Evolutionary conservation across 2,329 filamentous ascomycete genomes (phyloP), one percentile per base, ranked within the genome.

Genomic region (Trichophaea hybrida): DNA sequence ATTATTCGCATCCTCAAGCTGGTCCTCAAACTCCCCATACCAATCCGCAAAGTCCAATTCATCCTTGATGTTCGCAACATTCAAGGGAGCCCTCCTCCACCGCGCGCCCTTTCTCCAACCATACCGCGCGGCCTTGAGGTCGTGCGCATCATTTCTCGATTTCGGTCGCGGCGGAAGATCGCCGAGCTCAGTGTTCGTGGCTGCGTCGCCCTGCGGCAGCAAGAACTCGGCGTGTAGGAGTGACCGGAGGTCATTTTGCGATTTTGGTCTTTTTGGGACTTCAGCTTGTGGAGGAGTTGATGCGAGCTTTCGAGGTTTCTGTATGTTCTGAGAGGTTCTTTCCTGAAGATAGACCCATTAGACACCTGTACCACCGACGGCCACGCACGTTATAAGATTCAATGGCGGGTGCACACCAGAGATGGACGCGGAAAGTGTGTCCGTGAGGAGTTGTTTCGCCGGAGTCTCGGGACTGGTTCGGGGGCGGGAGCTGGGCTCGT

Each of bases 1-100:
- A 71, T 94, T 88, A 70, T 87, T 93, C 57, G 88, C 83, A 68
- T 90, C 81, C 34, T 94, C 75, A 69, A 97, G 73, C 65, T 82
- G 80, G 51, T 81, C 78, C 66, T 85, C 82, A 56, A 84, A 71
- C 24, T 73, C 73, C 64, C 76, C 73, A 69, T 83, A 82, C 75
- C 80, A 81, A 62, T 75, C 72, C 32, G 76, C 77, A 57, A 83
- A 80, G 6, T 82, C 79, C 33, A 83, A 70, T 65, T 81, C 72
- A 74, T 82, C 74, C 77, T 77, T 73, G 72, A 81, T 64, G 61
- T 75, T 69, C 70, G 75, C 65, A 72, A 73, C 34, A 69, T 74
- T 58, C 68, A 74, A 63, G 31, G 55, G 17, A 59, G 66, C 64
- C 49, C 68, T 65, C 59, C 70, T 74, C 69, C 69, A 72, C 68